Evolutionary conservation across 139 green algal species (phyloP).

Genomic region (Deuterostichococcus epilithicus): DNA sequence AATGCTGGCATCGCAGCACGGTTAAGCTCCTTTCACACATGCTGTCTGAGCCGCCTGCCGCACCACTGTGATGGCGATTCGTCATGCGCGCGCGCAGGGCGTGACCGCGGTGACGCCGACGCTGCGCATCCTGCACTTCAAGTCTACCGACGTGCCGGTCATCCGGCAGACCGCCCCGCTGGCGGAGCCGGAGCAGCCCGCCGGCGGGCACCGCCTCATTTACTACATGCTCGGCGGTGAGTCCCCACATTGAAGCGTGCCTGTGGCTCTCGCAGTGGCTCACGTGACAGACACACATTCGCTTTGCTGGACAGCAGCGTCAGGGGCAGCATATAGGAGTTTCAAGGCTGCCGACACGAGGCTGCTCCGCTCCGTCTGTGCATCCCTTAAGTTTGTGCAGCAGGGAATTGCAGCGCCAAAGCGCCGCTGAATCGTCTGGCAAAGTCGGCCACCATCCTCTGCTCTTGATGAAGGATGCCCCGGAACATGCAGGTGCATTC

Average conservation of each 20-base stretch:
- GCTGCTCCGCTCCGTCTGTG: no score
- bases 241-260: no score
- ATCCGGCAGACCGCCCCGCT: not conserved
- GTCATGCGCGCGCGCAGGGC: not conserved
- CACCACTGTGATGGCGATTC: not conserved
- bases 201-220: not conserved
- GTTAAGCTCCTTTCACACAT: not conserved
- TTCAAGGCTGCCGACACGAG: no score
- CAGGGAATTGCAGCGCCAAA: no score
- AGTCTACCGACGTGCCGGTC: not conserved
- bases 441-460: no score
- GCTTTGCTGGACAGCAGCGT: no score
- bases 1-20: not conserved
- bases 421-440: no score
- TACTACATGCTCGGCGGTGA: constrained; percentile 1
- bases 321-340: no score
- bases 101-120: not conserved
- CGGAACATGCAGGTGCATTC: not conserved
- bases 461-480: no score
- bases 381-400: no score
- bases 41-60: not conserved
- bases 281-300: no score
- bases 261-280: no score
- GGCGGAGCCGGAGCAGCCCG: not conserved
- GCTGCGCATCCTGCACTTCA: not conserved